Evolutionary conservation across 768 basidiomycete species (phyloP).

Genomic region (Lentinula aciculospora): DNA sequence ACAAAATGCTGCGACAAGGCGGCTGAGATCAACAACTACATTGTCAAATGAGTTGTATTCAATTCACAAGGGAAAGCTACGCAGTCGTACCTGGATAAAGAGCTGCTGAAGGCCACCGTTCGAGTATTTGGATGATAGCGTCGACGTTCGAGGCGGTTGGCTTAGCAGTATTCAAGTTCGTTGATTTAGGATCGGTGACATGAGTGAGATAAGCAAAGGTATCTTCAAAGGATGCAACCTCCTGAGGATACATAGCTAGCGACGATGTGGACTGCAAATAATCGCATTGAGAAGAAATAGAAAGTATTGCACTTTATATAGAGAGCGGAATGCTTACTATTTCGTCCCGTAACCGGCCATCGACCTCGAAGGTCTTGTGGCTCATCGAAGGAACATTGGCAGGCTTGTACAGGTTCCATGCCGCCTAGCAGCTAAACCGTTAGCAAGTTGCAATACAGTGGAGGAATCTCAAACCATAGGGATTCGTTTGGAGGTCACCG

Average conservation of each 20-base stretch:
- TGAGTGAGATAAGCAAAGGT: conserved; percentile 54
- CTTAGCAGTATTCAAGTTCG: conserved; percentile 14
- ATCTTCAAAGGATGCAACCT: conserved; percentile 53
- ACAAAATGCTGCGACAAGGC: conserved; percentile 65
- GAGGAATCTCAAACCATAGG: conserved; percentile 38
- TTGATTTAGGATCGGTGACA: conserved; percentile 32
- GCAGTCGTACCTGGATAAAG: conserved; percentile 60
- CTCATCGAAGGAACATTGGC: conserved; percentile 75
- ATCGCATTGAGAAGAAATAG: neutral
- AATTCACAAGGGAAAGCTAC: neutral
- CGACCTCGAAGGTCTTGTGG: conserved; percentile 70
- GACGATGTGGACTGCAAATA: conserved; percentile 54
- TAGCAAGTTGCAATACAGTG: neutral
- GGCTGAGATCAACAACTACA: conserved; percentile 79
- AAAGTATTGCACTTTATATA: neutral
- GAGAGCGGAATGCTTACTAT: conserved; percentile 42
- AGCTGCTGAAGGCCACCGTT: conserved; percentile 69
- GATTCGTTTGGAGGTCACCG: conserved; percentile 24
- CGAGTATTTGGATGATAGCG: conserved; percentile 55
- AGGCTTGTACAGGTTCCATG: conserved; percentile 77
- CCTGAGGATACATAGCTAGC: conserved; percentile 68
- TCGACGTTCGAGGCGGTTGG: conserved; percentile 47
- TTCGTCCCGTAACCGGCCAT: conserved; percentile 60
- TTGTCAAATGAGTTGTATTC: neutral
- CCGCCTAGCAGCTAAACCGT: conserved; percentile 35